Evolutionary conservation across 1,284 basidiomycete species (phyloP).

Genomic region (Sporisorium reilianum): DNA sequence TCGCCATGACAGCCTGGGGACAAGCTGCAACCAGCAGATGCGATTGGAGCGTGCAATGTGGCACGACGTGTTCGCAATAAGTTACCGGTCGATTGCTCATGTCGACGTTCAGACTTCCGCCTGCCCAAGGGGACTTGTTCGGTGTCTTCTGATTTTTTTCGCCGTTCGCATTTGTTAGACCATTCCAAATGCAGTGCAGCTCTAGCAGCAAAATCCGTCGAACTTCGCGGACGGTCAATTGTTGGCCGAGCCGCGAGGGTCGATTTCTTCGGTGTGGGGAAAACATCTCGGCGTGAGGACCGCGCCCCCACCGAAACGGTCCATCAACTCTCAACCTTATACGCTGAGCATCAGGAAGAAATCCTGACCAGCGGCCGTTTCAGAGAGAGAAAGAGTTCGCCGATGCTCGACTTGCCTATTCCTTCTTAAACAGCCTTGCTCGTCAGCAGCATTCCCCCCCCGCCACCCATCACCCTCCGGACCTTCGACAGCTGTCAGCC

Average conservation of each 20-base stretch:
- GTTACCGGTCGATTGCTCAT: not conserved
- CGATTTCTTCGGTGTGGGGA: not conserved
- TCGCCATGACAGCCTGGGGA: not conserved
- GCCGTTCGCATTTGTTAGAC: not conserved
- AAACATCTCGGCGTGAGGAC: not conserved
- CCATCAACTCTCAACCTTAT: not conserved
- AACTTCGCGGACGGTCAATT: conserved; percentile 7
- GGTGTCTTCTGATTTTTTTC: not conserved
- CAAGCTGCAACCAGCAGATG: too few species aligned
- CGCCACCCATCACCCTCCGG: not conserved
- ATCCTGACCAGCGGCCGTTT: not conserved
- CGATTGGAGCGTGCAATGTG: too few species aligned
- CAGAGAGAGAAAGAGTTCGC: not conserved
- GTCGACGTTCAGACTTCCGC: not conserved
- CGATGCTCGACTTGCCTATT: not conserved
- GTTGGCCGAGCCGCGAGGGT: conserved; percentile 3
- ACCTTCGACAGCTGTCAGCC: not conserved
- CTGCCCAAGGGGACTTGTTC: not conserved
- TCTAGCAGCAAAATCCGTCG: not conserved
- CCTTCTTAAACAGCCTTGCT: conserved; percentile 4
- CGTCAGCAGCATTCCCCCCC: not conserved
- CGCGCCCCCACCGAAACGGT: not conserved
- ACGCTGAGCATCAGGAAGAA: not conserved
- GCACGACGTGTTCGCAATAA: too few species aligned
- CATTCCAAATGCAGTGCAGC: not conserved